Evolutionary conservation across 768 basidiomycete genomes (phyloP).

Genomic region (Auriscalpium orientale): DNA sequence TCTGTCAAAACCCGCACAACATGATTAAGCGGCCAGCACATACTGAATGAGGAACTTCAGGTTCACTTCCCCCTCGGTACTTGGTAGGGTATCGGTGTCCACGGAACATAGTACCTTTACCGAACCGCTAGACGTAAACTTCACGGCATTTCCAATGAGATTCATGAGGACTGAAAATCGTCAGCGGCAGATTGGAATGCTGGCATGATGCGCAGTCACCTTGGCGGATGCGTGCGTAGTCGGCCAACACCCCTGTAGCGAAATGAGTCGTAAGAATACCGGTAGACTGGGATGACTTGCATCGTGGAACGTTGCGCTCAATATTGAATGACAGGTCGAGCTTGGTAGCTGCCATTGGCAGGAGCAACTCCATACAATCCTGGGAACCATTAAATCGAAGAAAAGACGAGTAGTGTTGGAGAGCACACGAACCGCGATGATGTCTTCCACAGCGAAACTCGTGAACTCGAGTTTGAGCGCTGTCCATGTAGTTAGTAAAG

Average conservation of each 20-base stretch:
- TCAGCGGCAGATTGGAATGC: conserved; percentile 23
- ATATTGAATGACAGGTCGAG: conserved; percentile 70
- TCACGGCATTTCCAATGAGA: conserved; percentile 69
- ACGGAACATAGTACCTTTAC: conserved; percentile 56
- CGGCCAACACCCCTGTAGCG: conserved; percentile 56
- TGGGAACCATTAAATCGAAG: conserved; percentile 15
- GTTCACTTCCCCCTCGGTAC: conserved; percentile 35
- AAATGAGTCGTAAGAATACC: not conserved
- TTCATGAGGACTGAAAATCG: conserved; percentile 57
- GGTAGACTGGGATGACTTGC: conserved; percentile 27
- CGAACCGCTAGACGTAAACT: conserved; percentile 59
- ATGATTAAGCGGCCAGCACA: not conserved
- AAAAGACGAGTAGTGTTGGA: no score
- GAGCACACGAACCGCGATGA: conserved; percentile 47
- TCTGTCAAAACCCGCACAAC: no score
- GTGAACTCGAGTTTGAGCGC: conserved; percentile 66
- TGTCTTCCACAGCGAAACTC: conserved; percentile 60
- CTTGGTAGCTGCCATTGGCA: conserved; percentile 71
- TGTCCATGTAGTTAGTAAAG: conserved; percentile 19
- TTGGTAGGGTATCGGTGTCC: conserved; percentile 28
- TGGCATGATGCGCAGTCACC: not conserved
- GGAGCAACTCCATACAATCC: conserved; percentile 73
- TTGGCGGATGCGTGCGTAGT: conserved; percentile 68
- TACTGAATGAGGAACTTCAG: conserved; percentile 65
- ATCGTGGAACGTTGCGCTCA: conserved; percentile 55